These are phyloP conservation scores for Quercus tomentella DNA, from an alignment of 331 rosid genomes.

Conservation along the genomic window DNA sequence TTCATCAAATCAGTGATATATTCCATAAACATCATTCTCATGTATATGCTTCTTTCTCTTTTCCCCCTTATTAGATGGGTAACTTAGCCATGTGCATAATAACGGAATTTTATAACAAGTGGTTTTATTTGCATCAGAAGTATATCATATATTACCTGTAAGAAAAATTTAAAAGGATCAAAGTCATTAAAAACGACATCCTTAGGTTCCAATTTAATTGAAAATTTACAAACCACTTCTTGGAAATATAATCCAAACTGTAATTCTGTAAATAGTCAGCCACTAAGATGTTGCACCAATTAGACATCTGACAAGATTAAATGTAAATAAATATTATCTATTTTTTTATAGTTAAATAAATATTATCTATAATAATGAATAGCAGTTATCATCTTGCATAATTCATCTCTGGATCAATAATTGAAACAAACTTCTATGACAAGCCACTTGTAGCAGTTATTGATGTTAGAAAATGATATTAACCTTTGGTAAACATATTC, in stretches of 20 bases:
- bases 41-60: too few relatives aligned
- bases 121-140: too few relatives aligned
- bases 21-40: too few relatives aligned
- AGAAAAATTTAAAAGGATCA: not conserved
- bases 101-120: too few relatives aligned
- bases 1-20: not conserved
- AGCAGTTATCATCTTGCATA: not conserved
- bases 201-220: not conserved
- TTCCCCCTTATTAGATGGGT: too few relatives aligned
- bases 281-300: not conserved
- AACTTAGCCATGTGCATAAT: too few relatives aligned
- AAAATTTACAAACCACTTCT: not conserved
- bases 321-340: not conserved
- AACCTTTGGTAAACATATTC: conserved; percentile 94
- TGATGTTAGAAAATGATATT: not conserved
- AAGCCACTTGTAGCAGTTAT: not conserved
- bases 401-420: too few relatives aligned
- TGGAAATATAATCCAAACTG: not conserved
- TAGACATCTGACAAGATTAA: not conserved
- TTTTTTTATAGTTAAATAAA: not conserved
- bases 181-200: not conserved
- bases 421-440: too few relatives aligned
- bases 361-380: not conserved
- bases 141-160: too few relatives aligned
- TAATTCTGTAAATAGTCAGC: not conserved